Conservation (phyloP, 257 asterid species). For the Solanum phureja region DNA sequence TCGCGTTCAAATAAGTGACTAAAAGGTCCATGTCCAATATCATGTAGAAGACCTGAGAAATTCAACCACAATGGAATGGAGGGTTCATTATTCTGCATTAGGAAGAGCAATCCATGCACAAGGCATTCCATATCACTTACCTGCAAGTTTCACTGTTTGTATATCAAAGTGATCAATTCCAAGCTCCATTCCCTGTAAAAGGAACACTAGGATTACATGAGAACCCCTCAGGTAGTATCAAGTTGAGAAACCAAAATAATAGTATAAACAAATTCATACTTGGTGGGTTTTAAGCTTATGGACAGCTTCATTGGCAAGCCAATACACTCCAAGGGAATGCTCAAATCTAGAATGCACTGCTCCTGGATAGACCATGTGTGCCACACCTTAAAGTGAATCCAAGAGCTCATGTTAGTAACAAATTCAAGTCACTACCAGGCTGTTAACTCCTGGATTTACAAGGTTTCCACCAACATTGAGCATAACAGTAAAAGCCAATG, state of each 20-base stretch:
- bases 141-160: constrained; percentile 87
- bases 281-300: constrained; percentile 56
- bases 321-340: constrained; percentile 95
- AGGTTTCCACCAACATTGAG: neutral
- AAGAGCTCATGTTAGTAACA: neutral
- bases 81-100: constrained; percentile 4
- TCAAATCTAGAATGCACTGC: constrained; percentile 61
- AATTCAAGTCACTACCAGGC: neutral
- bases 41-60: constrained; percentile 76
- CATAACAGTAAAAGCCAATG: neutral
- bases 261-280: constrained; percentile 21
- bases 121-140: constrained; percentile 16
- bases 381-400: constrained; percentile 45
- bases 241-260: neutral
- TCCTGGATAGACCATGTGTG: constrained; percentile 87
- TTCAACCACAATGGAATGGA: constrained; percentile 5
- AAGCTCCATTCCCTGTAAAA: constrained; percentile 74
- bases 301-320: constrained; percentile 86
- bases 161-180: constrained; percentile 72
- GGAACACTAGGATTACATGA: neutral
- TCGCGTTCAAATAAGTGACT: constrained; percentile 93
- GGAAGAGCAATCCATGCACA: constrained; percentile 3
- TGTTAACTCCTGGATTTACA: neutral
- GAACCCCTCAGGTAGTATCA: neutral
- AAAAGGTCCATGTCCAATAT: constrained; percentile 94